Base-by-base conservation (phyloP, 441 rosid genomes). In the Aleurites moluccanus region DNA sequence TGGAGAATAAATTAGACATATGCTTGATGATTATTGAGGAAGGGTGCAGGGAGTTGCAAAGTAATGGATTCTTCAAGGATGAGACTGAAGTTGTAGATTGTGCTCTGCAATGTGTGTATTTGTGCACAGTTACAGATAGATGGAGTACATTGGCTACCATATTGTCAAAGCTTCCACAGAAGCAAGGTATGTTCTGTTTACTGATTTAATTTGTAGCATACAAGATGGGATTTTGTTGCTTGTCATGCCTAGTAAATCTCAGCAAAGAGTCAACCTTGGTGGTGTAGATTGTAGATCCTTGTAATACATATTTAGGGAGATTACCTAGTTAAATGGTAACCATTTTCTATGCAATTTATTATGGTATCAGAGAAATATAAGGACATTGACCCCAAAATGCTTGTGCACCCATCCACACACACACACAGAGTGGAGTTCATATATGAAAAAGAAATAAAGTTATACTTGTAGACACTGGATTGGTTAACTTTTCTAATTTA, bases 111-210 rank as follows among this genome's bases (percentile, higher is more conserved):
- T 94, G 98, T 79, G 78, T 94, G 75, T 94, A 92, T 81, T 74
- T 83, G 70, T 96, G 94, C 83, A 85, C 89, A 64, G 84, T 82
- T 79, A 89, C 90, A 8, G 95, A 96, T 84, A 90, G 77, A 85
- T 96, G 98, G 97, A 90, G 80, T 78, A 85, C 89, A 80, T 88
- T 96, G 93, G 86, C 91, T 81, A 83, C 93, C 77, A 79, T 94
- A 83, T 82, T 96, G 79, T 90, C 93, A 76, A 92, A 86, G 84
- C 92, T 96, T 85, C 96, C 98, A 4, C 91, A 78, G 72, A 87
- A 83, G 78, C 90, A 86, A 83, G 95, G 99, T 90, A 75, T 79
- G 84, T 71, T 77, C 63, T 75, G 42, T 81, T 61, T 28, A 16
- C 45, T 52, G 49, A 23, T 25, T 72, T 64, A 10, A 64, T 52